Conservation (phyloP, 202 grass and related monocot genomes). For the Zizania palustris region DNA sequence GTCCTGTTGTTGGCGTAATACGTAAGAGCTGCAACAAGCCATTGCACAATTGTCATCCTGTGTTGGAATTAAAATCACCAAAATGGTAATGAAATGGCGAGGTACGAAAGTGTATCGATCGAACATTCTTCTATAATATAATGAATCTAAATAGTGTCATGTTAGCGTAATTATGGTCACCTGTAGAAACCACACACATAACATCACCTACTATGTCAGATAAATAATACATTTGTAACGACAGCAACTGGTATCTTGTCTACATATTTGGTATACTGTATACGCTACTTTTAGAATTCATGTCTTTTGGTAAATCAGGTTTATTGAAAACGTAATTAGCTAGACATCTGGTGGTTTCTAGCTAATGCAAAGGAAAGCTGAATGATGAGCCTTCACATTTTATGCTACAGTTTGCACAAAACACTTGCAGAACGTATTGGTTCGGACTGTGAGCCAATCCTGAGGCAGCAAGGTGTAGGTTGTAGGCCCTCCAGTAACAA, state of each 20-base stretch:
- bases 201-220: neutral
- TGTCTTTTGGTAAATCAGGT: neutral
- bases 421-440: neutral
- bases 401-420: neutral
- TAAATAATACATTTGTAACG: neutral
- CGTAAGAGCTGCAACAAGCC: neutral
- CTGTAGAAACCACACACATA: neutral
- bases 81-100: conserved; percentile 26
- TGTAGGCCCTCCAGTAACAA: neutral
- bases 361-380: neutral
- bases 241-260: neutral
- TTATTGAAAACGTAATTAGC: neutral
- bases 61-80: neutral
- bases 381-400: neutral
- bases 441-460: neutral
- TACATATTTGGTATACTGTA: neutral
- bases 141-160: no score
- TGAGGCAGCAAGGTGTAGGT: neutral
- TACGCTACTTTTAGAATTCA: neutral
- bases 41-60: conserved; percentile 1
- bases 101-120: conserved; percentile 17
- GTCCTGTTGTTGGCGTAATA: neutral
- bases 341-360: no score
- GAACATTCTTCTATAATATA: no score
- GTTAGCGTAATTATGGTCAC: neutral